Conservation (phyloP, 352 stramenopile species). For the Globisporangium rhizosaccharum region DNA sequence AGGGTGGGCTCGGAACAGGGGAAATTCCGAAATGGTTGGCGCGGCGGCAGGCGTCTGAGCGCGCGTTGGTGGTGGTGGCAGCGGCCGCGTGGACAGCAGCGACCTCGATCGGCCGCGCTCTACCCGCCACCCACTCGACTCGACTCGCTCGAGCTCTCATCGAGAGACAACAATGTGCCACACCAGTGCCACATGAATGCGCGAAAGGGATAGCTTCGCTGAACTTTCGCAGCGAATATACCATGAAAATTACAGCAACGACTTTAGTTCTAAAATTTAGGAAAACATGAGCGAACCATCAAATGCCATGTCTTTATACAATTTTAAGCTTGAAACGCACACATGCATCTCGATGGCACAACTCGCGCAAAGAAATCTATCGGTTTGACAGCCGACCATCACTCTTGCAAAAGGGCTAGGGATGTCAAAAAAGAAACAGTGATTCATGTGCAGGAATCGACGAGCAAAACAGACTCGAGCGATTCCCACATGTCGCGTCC, state of each 20-base stretch:
- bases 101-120: background rate
- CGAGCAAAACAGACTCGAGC: background rate
- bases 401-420: too few species aligned
- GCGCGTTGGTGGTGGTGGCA: background rate
- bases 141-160: too few species aligned
- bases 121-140: slow-evolving; percentile 5
- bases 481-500: background rate
- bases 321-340: too few species aligned
- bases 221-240: background rate
- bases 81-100: background rate
- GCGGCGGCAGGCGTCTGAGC: background rate
- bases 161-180: background rate
- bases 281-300: too few species aligned
- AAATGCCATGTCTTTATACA: too few species aligned
- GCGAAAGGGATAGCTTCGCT: background rate
- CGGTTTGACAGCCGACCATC: too few species aligned
- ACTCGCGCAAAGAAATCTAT: too few species aligned
- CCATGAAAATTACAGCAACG: background rate
- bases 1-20: slow-evolving; percentile 33
- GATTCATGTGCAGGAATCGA: too few species aligned
- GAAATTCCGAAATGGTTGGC: slow-evolving; percentile 75
- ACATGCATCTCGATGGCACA: too few species aligned
- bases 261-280: too few species aligned
- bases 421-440: too few species aligned
- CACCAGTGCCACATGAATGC: background rate